Conservation (phyloP, 73 alveolate genomes). For the Paramecium primaurelia region DNA sequence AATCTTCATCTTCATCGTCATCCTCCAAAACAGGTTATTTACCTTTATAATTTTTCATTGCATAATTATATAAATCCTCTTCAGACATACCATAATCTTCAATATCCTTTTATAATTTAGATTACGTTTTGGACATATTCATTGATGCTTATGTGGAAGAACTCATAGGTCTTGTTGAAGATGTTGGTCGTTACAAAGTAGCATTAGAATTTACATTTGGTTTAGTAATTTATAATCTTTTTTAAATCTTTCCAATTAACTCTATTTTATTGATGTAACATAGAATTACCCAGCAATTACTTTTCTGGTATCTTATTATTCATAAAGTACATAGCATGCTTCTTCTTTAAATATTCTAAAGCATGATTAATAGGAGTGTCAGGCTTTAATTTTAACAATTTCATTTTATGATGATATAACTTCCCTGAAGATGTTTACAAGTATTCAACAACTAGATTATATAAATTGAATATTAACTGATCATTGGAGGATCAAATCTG, state of each 20-base stretch:
- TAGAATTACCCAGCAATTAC: constrained; percentile 40
- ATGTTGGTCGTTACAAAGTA: background rate
- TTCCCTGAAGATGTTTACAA: constrained; percentile 92
- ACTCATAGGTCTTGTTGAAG: background rate
- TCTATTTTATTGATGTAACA: constrained; percentile 21
- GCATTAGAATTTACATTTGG: background rate
- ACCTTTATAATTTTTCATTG: background rate
- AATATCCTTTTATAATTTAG: background rate
- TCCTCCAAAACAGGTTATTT: constrained; percentile 50
- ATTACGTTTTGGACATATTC: background rate
- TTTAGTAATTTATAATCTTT: background rate
- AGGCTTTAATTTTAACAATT: constrained; percentile 74
- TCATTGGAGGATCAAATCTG: constrained; percentile 92
- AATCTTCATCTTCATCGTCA: constrained; percentile 57
- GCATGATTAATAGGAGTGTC: constrained; percentile 78
- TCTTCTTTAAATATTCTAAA: constrained; percentile 79
- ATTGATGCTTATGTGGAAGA: background rate
- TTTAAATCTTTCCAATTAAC: constrained; percentile 44
- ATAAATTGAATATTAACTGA: constrained; percentile 6
- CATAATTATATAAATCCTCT: constrained; percentile 1
- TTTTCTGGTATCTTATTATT: constrained; percentile 61
- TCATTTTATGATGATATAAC: constrained; percentile 96
- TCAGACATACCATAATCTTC: constrained; percentile 40
- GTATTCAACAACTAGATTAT: background rate
- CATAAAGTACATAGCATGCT: constrained; percentile 86